Evolutionary conservation across 83 land plant species (phyloP), one percentile per base, ranked within the genome.

Genomic region (Diphasiastrum complanatum): DNA sequence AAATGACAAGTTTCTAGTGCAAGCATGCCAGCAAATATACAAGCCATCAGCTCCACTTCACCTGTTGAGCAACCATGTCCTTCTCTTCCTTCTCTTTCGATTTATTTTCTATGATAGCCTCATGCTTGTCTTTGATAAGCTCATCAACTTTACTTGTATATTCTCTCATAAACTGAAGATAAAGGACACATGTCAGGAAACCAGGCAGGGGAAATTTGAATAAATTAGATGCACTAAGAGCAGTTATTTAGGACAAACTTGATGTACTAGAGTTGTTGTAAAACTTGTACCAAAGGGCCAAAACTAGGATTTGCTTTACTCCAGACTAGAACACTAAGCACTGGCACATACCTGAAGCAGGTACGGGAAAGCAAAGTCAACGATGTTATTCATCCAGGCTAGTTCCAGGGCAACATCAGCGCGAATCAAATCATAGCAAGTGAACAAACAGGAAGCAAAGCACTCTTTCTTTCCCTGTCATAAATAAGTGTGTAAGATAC

Each of bases 401-500:
- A 92, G 83, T 55, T 92, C 98, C 64, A 92, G 69, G 2, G 84
- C 98, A 59, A 92, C 82, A 71, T 92, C 98, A n/a, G 98, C 74
- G 5, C 98, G 83, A 61, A 92, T 85, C 64, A 92, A 74, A 47
- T 92, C 98, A 68, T 92, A 92, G 63, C 98, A 92, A 45, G 88
- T 81, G 58, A 88, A 88, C 65, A 92, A 81, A 71, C 98, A 92
- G 20, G 98, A 83, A 22, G 98, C 96, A 74, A 88, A 92, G 64
- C 98, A 92, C 69, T 92, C 98, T 47, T 92, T 92, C 81, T 92
- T 92, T 48, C 85, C 84, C 98, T 92, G 91, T n/a, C 69, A 78
- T 45, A 38, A 38, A 40, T 22, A 61, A 47, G 28, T 27, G 33
- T 40, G 46, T 45, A 43, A 59, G 57, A 18, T 20, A 25, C 19